Evolutionary conservation across 2,329 filamentous ascomycete genomes (phyloP), one percentile per base, ranked within the genome.

Genomic region (Aureobasidium musti): DNA sequence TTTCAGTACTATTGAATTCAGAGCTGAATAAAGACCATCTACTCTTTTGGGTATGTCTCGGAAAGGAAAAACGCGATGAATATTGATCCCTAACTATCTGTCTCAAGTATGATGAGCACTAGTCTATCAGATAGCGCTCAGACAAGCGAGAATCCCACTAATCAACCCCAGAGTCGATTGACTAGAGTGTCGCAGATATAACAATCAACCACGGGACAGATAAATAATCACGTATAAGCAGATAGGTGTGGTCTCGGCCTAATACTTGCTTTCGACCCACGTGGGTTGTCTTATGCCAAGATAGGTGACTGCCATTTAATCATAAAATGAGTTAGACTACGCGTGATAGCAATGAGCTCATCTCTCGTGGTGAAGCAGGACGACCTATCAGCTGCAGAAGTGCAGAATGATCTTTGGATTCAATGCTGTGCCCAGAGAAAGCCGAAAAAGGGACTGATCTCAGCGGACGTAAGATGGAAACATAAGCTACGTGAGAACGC

Each of bases 181-280:
- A 52, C 17, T n/a, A 17, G 2, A 2, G 19, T 52, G 49, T 52
- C 30, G 49, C 49, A 52, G 26, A 37, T 54, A 37, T 17, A 56
- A n/a, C 35, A 56, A 10, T 41, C 21, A 26, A 21, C 35, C 47
- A 52, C 35, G 5, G 30, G 33, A n/a, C 10, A 23, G 14, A 33
- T 54, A 54, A n/a, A 35, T 17, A 33, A 52, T 37, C n/a, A 11
- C 41, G 53, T 56, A 56, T 41, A 41, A 56, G 53, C 35, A 56
- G 53, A 56, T 56, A 41, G 53, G 53, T 21, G 14, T 28, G 35
- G 53, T 23, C 41, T 56, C 53, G 35, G 35, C 35, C 10, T 19
- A 28, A 56, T 41, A 23, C 14, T 5, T 56, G 14, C 2, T n/a
- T n/a, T n/a, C n/a, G n/a, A n/a, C n/a, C n/a, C n/a, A n/a, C 53